Evolutionary conservation across 768 basidiomycete species (phyloP).

Genomic region (Xerocomus potaroensis): DNA sequence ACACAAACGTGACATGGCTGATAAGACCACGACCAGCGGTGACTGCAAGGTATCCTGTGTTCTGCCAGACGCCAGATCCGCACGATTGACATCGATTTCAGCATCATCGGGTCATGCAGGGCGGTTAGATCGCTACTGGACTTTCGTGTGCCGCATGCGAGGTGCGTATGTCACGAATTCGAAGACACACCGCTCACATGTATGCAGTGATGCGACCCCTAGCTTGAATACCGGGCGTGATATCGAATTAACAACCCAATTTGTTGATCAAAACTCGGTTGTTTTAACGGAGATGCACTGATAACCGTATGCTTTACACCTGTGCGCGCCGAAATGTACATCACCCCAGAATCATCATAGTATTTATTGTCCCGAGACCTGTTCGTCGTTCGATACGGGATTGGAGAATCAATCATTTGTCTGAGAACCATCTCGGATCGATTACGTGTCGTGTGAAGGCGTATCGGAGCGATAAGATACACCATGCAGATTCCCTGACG

Average conservation of each 20-base stretch:
- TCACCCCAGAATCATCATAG: too few species aligned
- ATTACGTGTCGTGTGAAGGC: too few species aligned
- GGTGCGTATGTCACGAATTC: neutral
- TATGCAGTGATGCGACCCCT: neutral
- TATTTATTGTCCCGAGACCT: too few species aligned
- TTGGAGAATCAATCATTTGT: too few species aligned
- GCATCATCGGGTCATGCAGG: conserved; percentile 11
- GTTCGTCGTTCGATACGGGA: too few species aligned
- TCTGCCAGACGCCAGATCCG: neutral
- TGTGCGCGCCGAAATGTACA: too few species aligned
- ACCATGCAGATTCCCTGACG: too few species aligned
- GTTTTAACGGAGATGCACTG: neutral
- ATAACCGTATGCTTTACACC: too few species aligned
- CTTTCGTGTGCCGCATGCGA: neutral
- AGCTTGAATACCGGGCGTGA: too few species aligned
- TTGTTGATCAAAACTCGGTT: neutral
- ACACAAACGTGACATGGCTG: neutral
- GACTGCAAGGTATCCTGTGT: conserved; percentile 7
- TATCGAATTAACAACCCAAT: conserved; percentile 2
- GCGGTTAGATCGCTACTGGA: conserved; percentile 14
- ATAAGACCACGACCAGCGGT: conserved; percentile 3
- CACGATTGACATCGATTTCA: conserved; percentile 1
- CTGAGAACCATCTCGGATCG: too few species aligned
- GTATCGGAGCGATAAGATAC: too few species aligned
- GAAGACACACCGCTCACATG: neutral